Conservation (phyloP, 106 monocot genomes). For the Acanthochlamys bracteata region DNA sequence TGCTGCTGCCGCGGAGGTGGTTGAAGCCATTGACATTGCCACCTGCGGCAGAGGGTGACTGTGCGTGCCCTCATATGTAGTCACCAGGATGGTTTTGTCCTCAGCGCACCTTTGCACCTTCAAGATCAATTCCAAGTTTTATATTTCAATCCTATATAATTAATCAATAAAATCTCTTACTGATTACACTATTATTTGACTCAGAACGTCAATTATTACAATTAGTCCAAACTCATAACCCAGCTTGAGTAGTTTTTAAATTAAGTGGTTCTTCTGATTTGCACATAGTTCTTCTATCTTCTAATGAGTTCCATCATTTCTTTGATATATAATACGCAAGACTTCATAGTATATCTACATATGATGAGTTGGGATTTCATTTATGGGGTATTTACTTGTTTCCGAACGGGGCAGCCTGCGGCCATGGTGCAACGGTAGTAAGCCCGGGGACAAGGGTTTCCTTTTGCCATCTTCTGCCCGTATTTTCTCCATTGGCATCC, state of each 20-base stretch:
- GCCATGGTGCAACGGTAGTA: conserved; percentile 86
- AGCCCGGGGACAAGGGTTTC: conserved; percentile 73
- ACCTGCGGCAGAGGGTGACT: conserved; percentile 72
- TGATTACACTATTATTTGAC: no score
- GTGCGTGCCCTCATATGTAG: conserved; percentile 72
- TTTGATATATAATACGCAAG: not conserved
- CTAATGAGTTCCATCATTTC: no score
- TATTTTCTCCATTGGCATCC: conserved; percentile 66
- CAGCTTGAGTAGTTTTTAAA: no score
- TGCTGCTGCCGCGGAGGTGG: conserved; percentile 63
- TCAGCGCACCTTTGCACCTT: conserved; percentile 72
- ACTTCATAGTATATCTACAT: not conserved
- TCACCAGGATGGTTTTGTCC: conserved; percentile 13
- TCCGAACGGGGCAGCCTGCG: conserved; percentile 61
- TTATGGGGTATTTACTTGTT: conserved; percentile 12
- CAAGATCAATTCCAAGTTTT: not conserved
- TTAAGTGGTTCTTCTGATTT: no score
- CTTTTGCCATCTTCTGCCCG: conserved; percentile 83
- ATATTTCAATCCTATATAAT: not conserved
- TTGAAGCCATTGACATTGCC: conserved; percentile 72
- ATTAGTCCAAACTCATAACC: no score
- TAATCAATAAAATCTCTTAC: no score
- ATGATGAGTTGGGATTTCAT: not conserved
- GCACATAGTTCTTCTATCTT: no score
- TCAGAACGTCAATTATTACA: no score